Evolutionary conservation across 768 basidiomycete genomes (phyloP), one percentile per base, ranked within the genome.

Genomic region (Lactifluus piperatus): DNA sequence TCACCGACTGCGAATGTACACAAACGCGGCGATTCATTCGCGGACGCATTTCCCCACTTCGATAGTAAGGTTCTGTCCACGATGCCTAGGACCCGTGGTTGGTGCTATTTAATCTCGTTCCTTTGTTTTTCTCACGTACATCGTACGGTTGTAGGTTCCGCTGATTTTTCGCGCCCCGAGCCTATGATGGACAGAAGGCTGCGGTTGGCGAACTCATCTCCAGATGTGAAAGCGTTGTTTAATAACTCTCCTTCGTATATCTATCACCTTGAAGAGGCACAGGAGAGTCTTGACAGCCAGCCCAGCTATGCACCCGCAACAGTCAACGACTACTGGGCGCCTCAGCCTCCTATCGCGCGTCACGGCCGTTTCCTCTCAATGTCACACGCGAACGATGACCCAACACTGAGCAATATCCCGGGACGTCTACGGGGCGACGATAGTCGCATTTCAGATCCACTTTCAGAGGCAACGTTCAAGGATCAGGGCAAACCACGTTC

Each of bases 31-130:
- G 94, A 97, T 68, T 92, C 93, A 1, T 94, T 95, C 68, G 87
- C 93, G 34, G 93, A 95, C 69, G 91, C 94, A 2, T 94, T 95
- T 79, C 90, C 93, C 26, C 93, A 95, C 71, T 95, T 97, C 71
- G 92, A 97, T 69, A 92, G 91, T 74, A 97, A 94, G 72, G 83
- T 97, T 1, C 77, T 97, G 49, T 86, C 93, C 16, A 86, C 88
- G 9, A 79, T 83, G 66, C 81, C 84, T 51, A 81, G 82, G 58
- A 87, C 88, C 68, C 69, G 75, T 54, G 79, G 78, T 78, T 64
- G 61, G 74, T 70, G 46, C 56, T 16, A 14, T 16, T 20, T 30
- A 22, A 36, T 51, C 62, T 50, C 26, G 4, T 58, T 6, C 56
- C 30, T 57, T 50, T 57, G 51, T 29, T 34, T 53, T 65, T 37